A percentile compares a stretch with the other conserved stretches of the same genome.
phyloP scores from a whole-genome alignment of 441 rosid species.

The Populus hybrid region DNA sequence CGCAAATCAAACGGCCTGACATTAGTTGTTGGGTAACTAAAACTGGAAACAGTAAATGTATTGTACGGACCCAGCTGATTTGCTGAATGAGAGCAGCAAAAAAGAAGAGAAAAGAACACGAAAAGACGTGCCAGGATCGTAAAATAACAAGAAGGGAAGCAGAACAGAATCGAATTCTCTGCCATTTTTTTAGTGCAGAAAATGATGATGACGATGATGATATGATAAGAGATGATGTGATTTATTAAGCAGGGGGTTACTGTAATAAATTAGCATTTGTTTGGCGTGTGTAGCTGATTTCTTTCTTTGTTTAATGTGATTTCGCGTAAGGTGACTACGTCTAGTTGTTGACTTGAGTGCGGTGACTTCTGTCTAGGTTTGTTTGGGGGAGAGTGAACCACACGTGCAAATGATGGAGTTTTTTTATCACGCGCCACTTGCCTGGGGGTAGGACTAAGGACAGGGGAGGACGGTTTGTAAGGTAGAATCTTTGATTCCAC shows the following conservation, averaged over 20 bases:
- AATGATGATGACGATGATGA: neutral
- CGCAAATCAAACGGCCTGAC: constrained; percentile 70
- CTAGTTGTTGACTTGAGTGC: neutral
- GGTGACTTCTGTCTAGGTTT: neutral
- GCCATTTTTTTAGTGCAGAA: constrained; percentile 19
- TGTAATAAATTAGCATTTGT: neutral
- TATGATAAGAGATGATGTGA: neutral
- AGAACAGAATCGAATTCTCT: constrained; percentile 27
- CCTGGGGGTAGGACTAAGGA: too few species aligned
- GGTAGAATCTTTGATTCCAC: neutral
- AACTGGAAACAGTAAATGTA: constrained; percentile 65
- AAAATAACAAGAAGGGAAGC: constrained; percentile 11
- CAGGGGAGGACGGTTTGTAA: neutral
- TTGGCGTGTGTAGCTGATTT: neutral
- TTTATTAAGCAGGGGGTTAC: neutral
- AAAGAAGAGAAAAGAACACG: constrained; percentile 31
- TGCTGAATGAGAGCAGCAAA: constrained; percentile 26
- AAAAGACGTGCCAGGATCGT: constrained; percentile 18
- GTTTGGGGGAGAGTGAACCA: neutral
- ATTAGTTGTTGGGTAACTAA: constrained; percentile 68
- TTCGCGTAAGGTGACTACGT: neutral
- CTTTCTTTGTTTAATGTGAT: too few species aligned
- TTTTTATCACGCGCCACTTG: neutral
- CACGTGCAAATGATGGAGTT: neutral
- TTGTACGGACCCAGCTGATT: constrained; percentile 30